Evolutionary conservation across 768 basidiomycete species (phyloP), one percentile per base, ranked within the genome.

Genomic region (Nidula microcarpa): DNA sequence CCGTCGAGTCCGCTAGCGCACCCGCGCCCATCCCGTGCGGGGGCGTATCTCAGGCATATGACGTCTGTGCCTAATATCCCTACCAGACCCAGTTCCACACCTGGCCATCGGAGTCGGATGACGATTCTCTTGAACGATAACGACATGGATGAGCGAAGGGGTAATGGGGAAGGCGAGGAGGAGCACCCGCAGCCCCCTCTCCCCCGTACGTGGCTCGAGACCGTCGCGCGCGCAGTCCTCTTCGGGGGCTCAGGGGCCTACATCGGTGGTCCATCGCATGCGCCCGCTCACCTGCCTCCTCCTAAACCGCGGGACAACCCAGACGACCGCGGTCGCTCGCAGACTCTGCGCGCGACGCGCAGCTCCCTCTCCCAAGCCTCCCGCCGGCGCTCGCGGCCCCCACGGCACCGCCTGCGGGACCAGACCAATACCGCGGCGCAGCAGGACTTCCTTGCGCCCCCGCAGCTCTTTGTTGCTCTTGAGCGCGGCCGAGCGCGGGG

Each of bases 11-110:
- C 57, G 41, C 51, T 69, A 50, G 61, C 53, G 33, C 70, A 72
- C 17, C 76, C 74, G 1, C 69, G 63, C 17, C 76, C 79, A 8
- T 79, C 79, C 23, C 79, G 80, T 49, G 86, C 88, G 3, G 78
- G 79, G 4, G 81, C 83, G 5, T 85, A 89, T 62, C 78, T 91
- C 9, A 81, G 88, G 33, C 87, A 90, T 63, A 89, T 91, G 75
- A 80, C 80, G 1, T 90, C 89, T 33, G 68, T 68, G 14, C 71
- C 78, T 11, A 73, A 71, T 46, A 72, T 77, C 45, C 69, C 72
- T 7, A 62, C 64, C 33, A 66, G 73, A 35, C 72, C 72, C 9
- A 67, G 59, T 43, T 74, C 71, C 2, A 72, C 67, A 6, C 64
- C 64, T 23, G 57, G 56, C 6, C 60, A 55, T 54, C 57, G 45